Conservation (phyloP, 169 alveolate genomes). For the Eimeria tenella region DNA sequence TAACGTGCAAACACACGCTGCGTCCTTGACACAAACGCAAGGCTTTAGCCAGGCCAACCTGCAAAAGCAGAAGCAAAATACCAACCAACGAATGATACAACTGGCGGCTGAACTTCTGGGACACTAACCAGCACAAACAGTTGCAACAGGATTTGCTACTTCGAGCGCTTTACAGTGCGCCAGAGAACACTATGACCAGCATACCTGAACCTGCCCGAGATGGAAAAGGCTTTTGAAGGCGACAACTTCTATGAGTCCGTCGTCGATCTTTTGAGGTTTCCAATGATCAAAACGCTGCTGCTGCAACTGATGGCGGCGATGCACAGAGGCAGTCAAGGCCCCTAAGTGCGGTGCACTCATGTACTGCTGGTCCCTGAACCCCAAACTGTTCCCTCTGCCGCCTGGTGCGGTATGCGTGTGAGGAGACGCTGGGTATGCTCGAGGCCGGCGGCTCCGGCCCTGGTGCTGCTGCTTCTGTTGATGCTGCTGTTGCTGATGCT, state of each 20-base stretch:
- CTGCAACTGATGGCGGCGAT: not conserved
- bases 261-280: constrained; percentile 83
- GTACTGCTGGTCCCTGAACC: not conserved
- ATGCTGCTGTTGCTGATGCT: constrained; percentile 14
- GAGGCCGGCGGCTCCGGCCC: not conserved
- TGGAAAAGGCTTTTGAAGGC: constrained; percentile 87
- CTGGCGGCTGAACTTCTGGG: not conserved
- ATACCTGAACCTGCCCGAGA: constrained; percentile 85
- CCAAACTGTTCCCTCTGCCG: not conserved
- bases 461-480: constrained; percentile 22
- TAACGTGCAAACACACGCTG: constrained; percentile 76
- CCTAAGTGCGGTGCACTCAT: not conserved
- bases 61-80: not conserved
- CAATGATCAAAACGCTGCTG: constrained; percentile 43
- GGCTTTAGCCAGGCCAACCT: constrained; percentile 85
- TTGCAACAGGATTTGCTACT: not conserved
- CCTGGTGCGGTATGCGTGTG: not conserved
- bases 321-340: not conserved
- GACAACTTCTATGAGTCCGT: constrained; percentile 86
- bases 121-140: not conserved
- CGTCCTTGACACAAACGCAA: constrained; percentile 83
- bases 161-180: too few relatives aligned
- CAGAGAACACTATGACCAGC: not conserved
- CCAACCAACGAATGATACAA: not conserved
- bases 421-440: not conserved